Percentiles rank a stretch among this genome's conserved stretches.
These are phyloP conservation scores for Fraxinus albicans DNA, from an alignment of 305 asterid species.

Conservation along the genomic window DNA sequence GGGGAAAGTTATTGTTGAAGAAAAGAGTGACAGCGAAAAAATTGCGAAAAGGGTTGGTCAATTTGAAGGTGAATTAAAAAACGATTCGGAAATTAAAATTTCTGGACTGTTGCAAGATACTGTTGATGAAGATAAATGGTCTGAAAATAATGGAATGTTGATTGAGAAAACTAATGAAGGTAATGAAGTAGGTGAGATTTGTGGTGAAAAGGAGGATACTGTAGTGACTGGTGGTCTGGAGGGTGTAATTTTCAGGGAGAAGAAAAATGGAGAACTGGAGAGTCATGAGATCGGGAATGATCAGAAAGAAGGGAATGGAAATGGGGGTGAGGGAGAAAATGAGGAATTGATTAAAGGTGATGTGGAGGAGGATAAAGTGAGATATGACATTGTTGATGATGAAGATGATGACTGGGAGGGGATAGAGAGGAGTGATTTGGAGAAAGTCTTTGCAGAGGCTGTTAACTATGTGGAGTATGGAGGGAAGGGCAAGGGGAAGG, in stretches of 20 bases:
- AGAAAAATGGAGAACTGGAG: constrained; percentile 20
- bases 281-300: constrained; percentile 20
- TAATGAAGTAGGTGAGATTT: constrained; percentile 12
- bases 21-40: constrained; percentile 15
- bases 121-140: constrained; percentile 21
- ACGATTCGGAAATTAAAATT: constrained; percentile 13
- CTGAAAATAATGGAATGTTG: constrained; percentile 24
- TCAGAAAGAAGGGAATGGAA: constrained; percentile 23
- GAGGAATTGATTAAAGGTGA: constrained; percentile 19
- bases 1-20: constrained; percentile 20
- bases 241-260: constrained; percentile 22
- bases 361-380: constrained; percentile 14
- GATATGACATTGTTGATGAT: constrained; percentile 23
- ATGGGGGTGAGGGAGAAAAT: constrained; percentile 21
- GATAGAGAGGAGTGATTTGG: constrained; percentile 87
- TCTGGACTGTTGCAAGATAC: constrained; percentile 12
- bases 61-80: constrained; percentile 17
- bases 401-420: constrained; percentile 84
- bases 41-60: constrained; percentile 23
- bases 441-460: constrained; percentile 70
- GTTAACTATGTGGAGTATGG: constrained; percentile 65
- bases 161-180: constrained; percentile 21
- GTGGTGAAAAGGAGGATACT: constrained; percentile 18
- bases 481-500: constrained; percentile 38
- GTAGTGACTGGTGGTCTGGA: constrained; percentile 13